These are phyloP conservation scores for Phytophthora nicotianae DNA, from an alignment of 352 stramenopile genomes.

Conservation along the genomic window DNA sequence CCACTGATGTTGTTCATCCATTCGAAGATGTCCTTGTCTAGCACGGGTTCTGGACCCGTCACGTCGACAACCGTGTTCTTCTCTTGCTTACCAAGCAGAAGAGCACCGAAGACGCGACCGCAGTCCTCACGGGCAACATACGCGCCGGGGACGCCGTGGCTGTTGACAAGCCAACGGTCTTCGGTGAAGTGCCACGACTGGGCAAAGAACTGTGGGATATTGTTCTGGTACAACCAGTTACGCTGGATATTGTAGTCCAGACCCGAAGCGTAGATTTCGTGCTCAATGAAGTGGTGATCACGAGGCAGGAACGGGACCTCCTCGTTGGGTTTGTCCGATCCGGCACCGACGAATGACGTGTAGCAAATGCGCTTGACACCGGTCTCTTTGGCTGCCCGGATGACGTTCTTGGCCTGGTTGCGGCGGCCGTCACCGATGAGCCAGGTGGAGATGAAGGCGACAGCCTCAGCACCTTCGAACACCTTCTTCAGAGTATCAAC, in stretches of 20 bases:
- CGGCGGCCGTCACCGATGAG: constrained; percentile 34
- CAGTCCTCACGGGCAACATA: constrained; percentile 38
- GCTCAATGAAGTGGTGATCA: constrained; percentile 36
- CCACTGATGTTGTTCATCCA: constrained; percentile 32
- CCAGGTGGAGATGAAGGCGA: constrained; percentile 36
- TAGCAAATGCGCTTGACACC: constrained; percentile 41
- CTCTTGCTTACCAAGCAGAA: constrained; percentile 27
- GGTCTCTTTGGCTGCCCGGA: constrained; percentile 22
- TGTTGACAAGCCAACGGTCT: constrained; percentile 40
- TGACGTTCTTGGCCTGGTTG: constrained; percentile 24
- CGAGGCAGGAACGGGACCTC: constrained; percentile 39
- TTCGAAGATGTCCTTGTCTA: constrained; percentile 28
- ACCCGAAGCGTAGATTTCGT: constrained; percentile 22
- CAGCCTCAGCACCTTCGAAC: constrained; percentile 28
- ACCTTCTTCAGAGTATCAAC: constrained; percentile 30
- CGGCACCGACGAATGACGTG: constrained; percentile 37
- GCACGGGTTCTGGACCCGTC: constrained; percentile 24
- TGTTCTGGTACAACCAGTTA: constrained; percentile 44
- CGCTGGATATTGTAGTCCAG: constrained; percentile 47
- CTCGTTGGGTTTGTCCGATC: constrained; percentile 19
- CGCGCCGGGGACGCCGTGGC: constrained; percentile 27
- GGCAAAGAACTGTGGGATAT: constrained; percentile 26
- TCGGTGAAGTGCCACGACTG: constrained; percentile 41
- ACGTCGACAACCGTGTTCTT: constrained; percentile 24
- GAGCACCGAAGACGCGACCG: constrained; percentile 22